A percentile compares a stretch with the other conserved stretches of the same genome.
Evolutionary conservation across 306 rosid genomes (phyloP).

Genomic region (Ormosia emarginata): DNA sequence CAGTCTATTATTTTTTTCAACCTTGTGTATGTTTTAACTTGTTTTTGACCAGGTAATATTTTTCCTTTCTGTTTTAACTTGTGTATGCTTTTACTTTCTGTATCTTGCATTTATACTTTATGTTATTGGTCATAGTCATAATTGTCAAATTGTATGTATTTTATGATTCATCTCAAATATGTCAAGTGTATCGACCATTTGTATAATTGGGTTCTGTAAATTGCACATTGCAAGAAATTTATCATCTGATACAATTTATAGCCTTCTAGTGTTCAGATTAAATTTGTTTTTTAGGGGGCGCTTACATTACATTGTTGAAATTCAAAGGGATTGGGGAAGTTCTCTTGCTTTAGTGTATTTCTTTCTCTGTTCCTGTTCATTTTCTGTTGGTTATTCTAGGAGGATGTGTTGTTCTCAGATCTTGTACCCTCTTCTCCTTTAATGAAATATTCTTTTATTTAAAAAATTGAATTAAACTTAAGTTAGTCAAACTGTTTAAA

Average conservation of each 20-base stretch:
- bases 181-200: neutral
- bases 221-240: neutral
- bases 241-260: neutral
- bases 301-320: neutral
- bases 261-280: neutral
- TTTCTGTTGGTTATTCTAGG: no score
- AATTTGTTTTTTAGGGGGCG: neutral
- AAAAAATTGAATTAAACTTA: no score
- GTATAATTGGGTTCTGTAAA: neutral
- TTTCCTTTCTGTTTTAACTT: neutral
- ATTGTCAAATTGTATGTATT: neutral
- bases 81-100: neutral
- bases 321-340: no score
- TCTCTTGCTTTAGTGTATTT: no score
- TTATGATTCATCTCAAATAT: neutral
- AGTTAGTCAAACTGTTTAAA: no score
- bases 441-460: no score
- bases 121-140: no score
- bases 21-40: no score
- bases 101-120: no score
- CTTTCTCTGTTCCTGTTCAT: no score
- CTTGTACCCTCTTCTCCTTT: no score
- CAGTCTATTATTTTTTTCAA: neutral
- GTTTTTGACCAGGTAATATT: neutral
- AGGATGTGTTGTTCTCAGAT: no score